These are phyloP conservation scores for Penicillium coprophilum DNA, from an alignment of 495 filamentous ascomycete species.

Conservation along the genomic window DNA sequence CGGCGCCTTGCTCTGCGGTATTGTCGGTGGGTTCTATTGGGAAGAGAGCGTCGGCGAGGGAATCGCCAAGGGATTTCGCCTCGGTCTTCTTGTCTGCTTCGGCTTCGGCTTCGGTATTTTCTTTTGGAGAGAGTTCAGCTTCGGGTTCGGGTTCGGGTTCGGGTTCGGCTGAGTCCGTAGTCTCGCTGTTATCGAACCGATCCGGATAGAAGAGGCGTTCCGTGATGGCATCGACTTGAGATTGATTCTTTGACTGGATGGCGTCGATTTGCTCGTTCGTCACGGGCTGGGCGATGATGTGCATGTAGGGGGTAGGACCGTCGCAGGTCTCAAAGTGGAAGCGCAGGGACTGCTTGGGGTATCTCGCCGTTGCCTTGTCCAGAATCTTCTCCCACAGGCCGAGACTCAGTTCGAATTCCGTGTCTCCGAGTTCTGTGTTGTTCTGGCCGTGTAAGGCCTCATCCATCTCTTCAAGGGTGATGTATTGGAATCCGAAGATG, in stretches of 20 bases:
- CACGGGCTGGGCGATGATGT: constrained; percentile 85
- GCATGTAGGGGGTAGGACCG: constrained; percentile 66
- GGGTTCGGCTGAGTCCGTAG: not conserved
- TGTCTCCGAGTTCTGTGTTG: constrained; percentile 67
- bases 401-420: constrained; percentile 83
- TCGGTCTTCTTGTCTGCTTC: not conserved
- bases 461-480: constrained; percentile 86
- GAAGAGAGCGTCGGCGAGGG: not conserved
- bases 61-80: not conserved
- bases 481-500: constrained; percentile 97
- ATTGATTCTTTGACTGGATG: constrained; percentile 67
- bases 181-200: not conserved
- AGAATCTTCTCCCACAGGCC: constrained; percentile 74
- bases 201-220: constrained; percentile 48
- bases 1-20: too few species aligned
- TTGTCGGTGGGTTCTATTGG: too few species aligned
- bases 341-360: constrained; percentile 69
- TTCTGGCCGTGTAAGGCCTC: constrained; percentile 70
- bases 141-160: not conserved
- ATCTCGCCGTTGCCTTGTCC: constrained; percentile 69
- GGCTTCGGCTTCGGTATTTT: constrained; percentile 5
- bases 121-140: too few species aligned
- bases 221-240: constrained; percentile 67
- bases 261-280: constrained; percentile 64
- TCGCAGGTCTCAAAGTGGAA: constrained; percentile 83